Percentiles rank a stretch among this genome's conserved stretches.
These are phyloP conservation scores for Chaetomium sp. DNA, from an alignment of 2,329 filamentous ascomycete species.

Conservation along the genomic window DNA sequence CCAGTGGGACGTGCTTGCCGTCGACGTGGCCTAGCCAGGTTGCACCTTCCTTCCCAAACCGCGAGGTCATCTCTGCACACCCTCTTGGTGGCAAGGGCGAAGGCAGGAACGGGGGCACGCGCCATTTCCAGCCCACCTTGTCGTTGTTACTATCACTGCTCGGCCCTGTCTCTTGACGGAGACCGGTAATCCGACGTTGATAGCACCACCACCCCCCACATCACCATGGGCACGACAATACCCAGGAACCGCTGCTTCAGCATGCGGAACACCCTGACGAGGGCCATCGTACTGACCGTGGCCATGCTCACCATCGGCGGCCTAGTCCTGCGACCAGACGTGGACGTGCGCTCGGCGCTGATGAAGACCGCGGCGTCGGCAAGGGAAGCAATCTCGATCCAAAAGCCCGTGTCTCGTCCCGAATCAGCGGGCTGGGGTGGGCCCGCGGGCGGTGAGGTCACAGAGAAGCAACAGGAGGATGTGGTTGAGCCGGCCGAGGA, in stretches of 20 bases:
- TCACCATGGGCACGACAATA: constrained; percentile 17
- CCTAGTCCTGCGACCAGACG: constrained; percentile 36
- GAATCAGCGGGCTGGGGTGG: constrained; percentile 11
- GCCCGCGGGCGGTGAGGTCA: background rate
- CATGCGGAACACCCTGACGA: constrained; percentile 44
- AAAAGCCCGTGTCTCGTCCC: constrained; percentile 22
- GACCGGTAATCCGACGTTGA: background rate
- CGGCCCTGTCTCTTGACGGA: too few relatives aligned
- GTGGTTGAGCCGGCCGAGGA: constrained; percentile 44
- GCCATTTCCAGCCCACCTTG: too few relatives aligned
- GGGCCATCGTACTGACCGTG: constrained; percentile 39
- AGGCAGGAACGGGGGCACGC: too few relatives aligned
- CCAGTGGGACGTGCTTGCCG: too few relatives aligned
- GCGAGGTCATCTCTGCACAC: too few relatives aligned
- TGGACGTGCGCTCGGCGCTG: constrained; percentile 37
- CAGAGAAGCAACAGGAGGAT: constrained; percentile 1
- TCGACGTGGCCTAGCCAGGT: too few relatives aligned
- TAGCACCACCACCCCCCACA: background rate
- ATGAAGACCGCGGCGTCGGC: constrained; percentile 35
- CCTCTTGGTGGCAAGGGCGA: too few relatives aligned
- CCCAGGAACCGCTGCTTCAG: constrained; percentile 37
- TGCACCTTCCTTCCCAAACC: too few relatives aligned
- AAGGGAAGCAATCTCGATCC: constrained; percentile 27
- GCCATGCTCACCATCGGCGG: constrained; percentile 38
- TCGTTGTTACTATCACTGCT: too few relatives aligned